A percentile compares a stretch with the other conserved stretches of the same genome.
Evolutionary conservation across 768 basidiomycete species (phyloP).

Genomic region (Psilocybe tampanensis): DNA sequence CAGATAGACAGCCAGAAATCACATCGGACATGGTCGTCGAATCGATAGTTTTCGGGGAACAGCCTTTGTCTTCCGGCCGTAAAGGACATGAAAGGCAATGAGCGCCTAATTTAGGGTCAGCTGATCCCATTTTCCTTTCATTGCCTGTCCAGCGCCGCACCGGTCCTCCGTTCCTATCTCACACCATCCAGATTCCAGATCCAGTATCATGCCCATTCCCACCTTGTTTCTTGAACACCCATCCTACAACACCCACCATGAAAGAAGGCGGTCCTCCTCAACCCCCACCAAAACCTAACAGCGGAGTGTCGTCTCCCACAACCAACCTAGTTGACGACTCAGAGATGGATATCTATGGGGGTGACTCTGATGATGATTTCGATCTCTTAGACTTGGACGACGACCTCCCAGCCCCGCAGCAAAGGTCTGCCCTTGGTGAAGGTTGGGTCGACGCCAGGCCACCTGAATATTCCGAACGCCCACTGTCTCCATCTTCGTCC

Average conservation of each 20-base stretch:
- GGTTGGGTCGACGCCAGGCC: not conserved
- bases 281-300: not conserved
- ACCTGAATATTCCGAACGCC: not conserved
- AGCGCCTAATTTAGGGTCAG: conserved; percentile 9
- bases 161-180: conserved; percentile 1
- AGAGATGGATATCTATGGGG: not conserved
- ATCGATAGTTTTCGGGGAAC: not conserved
- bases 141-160: not conserved
- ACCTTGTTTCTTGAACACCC: not conserved
- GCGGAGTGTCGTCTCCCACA: not conserved
- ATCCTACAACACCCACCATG: not conserved
- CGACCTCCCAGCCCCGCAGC: not conserved
- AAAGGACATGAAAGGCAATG: conserved; percentile 2
- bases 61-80: conserved; percentile 3
- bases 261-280: not conserved
- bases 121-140: not conserved
- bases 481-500: not conserved
- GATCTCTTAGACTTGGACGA: not conserved
- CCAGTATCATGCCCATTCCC: not conserved
- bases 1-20: not conserved
- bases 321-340: not conserved
- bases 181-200: not conserved
- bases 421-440: not conserved
- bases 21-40: not conserved
- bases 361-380: not conserved